phyloP scores from a whole-genome alignment of 352 stramenopile species.

The Globisporangium irregulare region DNA sequence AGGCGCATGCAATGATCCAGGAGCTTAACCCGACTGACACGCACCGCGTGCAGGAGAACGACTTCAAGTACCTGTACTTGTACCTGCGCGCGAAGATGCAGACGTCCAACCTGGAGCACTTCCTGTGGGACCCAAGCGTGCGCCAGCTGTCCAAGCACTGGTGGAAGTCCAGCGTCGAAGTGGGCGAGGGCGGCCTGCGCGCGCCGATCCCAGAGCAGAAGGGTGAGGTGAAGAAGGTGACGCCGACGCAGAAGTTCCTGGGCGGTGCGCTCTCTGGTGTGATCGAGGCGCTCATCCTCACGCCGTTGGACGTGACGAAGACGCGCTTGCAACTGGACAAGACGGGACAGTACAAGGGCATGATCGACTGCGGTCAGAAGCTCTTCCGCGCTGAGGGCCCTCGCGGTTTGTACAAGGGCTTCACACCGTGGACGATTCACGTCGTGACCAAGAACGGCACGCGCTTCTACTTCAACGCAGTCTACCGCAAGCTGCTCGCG shows the following conservation, averaged over 20 bases:
- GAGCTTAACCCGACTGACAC: slow-evolving; percentile 64
- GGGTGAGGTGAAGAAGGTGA: slow-evolving; percentile 64
- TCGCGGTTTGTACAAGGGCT: slow-evolving; percentile 84
- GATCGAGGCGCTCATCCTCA: slow-evolving; percentile 82
- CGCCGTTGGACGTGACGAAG: slow-evolving; percentile 87
- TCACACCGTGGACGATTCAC: slow-evolving; percentile 88
- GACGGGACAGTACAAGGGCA: slow-evolving; percentile 80
- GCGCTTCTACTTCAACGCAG: slow-evolving; percentile 88
- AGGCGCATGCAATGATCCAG: slow-evolving; percentile 78
- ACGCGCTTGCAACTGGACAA: slow-evolving; percentile 89
- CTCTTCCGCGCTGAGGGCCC: slow-evolving; percentile 74
- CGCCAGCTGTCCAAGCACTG: slow-evolving; percentile 83
- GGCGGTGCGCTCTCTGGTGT: slow-evolving; percentile 83
- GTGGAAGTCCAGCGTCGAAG: slow-evolving; percentile 83
- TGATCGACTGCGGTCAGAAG: slow-evolving; percentile 84
- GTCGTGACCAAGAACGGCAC: slow-evolving; percentile 90
- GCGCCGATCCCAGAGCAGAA: slow-evolving; percentile 40
- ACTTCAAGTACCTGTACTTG: slow-evolving; percentile 85
- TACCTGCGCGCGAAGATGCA: slow-evolving; percentile 78
- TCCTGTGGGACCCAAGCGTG: slow-evolving; percentile 81
- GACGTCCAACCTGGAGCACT: slow-evolving; percentile 62
- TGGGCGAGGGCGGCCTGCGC: slow-evolving; percentile 70
- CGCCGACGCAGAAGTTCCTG: slow-evolving; percentile 72
- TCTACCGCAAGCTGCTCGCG: slow-evolving; percentile 72
- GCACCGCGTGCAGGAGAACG: slow-evolving; percentile 62